Percentiles rank a stretch among this genome's conserved stretches.
These are phyloP conservation scores for Protea cynaroides DNA, from an alignment of 164 flowering plant genomes.

Conservation along the genomic window DNA sequence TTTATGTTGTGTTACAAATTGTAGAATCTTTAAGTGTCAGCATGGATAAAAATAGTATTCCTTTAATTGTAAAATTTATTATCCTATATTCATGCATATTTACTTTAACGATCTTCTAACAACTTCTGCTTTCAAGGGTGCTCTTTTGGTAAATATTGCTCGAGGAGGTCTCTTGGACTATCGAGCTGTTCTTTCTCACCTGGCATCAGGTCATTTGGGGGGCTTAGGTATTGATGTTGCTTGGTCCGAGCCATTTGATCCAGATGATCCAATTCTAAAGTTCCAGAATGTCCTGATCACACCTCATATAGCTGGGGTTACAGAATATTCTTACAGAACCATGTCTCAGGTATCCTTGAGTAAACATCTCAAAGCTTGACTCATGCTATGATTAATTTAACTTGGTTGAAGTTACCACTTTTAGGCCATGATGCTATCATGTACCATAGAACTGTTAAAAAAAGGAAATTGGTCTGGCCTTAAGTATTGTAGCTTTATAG, in stretches of 20 bases:
- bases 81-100: not conserved
- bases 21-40: too few relatives aligned
- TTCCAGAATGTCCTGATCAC: slow-evolving; percentile 74
- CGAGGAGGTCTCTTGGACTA: slow-evolving; percentile 85
- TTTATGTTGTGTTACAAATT: too few relatives aligned
- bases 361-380: not conserved
- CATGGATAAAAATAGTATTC: not conserved
- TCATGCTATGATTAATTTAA: not conserved
- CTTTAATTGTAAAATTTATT: not conserved
- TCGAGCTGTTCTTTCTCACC: slow-evolving; percentile 46
- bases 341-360: slow-evolving; percentile 72
- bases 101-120: not conserved
- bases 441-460: not conserved
- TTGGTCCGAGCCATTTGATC: slow-evolving; percentile 96
- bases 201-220: slow-evolving; percentile 78
- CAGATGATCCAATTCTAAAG: slow-evolving; percentile 67
- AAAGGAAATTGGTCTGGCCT: not conserved
- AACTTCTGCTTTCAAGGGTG: slow-evolving; percentile 43
- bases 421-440: not conserved
- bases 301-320: slow-evolving; percentile 91
- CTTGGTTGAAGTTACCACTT: not conserved
- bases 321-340: slow-evolving; percentile 66
- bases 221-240: slow-evolving; percentile 92
- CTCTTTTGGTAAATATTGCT: slow-evolving; percentile 74
- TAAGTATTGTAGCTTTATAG: not conserved